A percentile compares a stretch with the other conserved stretches of the same genome.
phyloP scores from a whole-genome alignment of 768 basidiomycete genomes.

The Crassisporium funariophilum region DNA sequence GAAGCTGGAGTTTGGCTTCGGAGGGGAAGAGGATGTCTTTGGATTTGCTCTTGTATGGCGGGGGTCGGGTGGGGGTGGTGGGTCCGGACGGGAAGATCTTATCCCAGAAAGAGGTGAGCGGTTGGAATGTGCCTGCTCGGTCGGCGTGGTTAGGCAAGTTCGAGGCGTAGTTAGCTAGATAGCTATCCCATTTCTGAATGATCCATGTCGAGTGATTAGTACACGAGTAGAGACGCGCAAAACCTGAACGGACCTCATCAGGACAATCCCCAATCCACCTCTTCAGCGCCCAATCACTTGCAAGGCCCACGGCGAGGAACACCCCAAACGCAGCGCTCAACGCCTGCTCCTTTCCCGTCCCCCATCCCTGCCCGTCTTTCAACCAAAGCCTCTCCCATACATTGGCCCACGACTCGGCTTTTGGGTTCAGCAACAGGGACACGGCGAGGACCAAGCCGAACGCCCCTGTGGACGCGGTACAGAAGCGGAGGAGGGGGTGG shows the following conservation, averaged over 20 bases:
- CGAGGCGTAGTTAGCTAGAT: constrained; percentile 58
- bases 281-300: constrained; percentile 56
- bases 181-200: constrained; percentile 67
- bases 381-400: constrained; percentile 66
- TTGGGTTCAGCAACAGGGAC: constrained; percentile 50
- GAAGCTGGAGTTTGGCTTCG: too few relatives aligned
- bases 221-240: not conserved
- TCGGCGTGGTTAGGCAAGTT: constrained; percentile 55
- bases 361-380: constrained; percentile 50
- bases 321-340: constrained; percentile 59
- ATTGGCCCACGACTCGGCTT: constrained; percentile 53
- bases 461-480: constrained; percentile 54
- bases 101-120: constrained; percentile 56
- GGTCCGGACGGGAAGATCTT: constrained; percentile 38
- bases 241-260: constrained; percentile 51
- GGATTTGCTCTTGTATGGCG: constrained; percentile 9
- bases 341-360: constrained; percentile 55
- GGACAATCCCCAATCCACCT: constrained; percentile 65
- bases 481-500: constrained; percentile 51
- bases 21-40: constrained; percentile 30
- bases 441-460: constrained; percentile 58
- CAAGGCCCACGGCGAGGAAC: constrained; percentile 48
- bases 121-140: constrained; percentile 60
- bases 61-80: constrained; percentile 4
- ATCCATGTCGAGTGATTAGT: constrained; percentile 3